Base-by-base conservation (phyloP, 139 green algal genomes). In the Picochlorum sp. region DNA sequence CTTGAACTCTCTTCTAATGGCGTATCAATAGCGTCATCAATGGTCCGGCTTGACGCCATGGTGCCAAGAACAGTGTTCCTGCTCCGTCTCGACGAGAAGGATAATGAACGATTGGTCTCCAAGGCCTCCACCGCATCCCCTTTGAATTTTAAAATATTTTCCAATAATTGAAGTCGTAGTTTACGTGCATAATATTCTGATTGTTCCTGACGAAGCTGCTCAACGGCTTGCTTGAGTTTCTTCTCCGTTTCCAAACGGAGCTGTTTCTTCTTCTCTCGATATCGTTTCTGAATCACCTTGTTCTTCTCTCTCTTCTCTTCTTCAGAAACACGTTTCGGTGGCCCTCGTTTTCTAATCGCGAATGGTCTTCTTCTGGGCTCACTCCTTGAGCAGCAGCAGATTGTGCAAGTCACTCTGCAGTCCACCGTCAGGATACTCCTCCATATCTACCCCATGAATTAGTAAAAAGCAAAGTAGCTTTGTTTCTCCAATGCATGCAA, bases 251-350 rank as follows among this genome's bases (percentile, higher is more conserved):
- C 18, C 47, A 54, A 54, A 8, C 47, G 47, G 4, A 54, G 47
- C 18, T 26, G n/a, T 20, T 26, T 51, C 23, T 65, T 21, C 13
- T 59, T 59, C 15, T 21, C 41, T 23, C 58, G 20, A 1, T 65
- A 65, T 26, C 58, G n/a, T 6, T 21, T 23, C 23, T 65, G 58
- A 54, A 65, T 65, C 58, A 57, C 58, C 20, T 23, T 51, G 58
- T 65, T 65, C 23, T 59, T 65, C 23, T n/a, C 15, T 59, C 44
- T 16, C 7, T 50, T 49, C 13, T 65, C 58, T 26, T 65, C 58
- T 65, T 50, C 58, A 24, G 20, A 1, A 4, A 41, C 34, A 11
- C 34, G 34, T 7, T 41, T 41, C 0, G 34, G 34, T 41, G 34
- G 34, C 14, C 34, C 34, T 41, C 34, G 34, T 41, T 41, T 41